Percentiles rank a stretch among this genome's conserved stretches.
Conservation (phyloP, 371 early-diverging fungal genomes). For the Lichtheimia ramosa region DNA sequence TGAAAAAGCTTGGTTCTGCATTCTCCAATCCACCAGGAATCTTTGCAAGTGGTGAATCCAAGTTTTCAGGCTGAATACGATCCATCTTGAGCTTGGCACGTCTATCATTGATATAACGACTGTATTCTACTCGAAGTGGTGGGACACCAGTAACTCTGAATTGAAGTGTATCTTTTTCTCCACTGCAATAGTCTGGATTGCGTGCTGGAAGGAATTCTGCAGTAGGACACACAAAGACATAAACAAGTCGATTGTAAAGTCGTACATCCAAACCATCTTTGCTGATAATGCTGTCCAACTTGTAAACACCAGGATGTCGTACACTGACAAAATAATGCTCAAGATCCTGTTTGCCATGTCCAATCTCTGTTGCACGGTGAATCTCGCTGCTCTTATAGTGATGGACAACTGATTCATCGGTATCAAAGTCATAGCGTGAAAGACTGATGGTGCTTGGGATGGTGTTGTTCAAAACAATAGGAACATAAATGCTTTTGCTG, state of each 20-base stretch:
- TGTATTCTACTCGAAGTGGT: slow-evolving; percentile 40
- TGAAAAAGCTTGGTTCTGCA: slow-evolving; percentile 28
- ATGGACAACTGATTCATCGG: slow-evolving; percentile 11
- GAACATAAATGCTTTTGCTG: slow-evolving; percentile 40
- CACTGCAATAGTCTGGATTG: slow-evolving; percentile 31
- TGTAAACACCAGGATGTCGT: slow-evolving; percentile 39
- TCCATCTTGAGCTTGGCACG: slow-evolving; percentile 25
- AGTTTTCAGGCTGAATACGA: slow-evolving; percentile 42
- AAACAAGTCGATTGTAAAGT: slow-evolving; percentile 27
- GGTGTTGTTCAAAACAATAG: slow-evolving; percentile 49
- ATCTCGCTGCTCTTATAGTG: slow-evolving; percentile 31
- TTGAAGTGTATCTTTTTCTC: slow-evolving; percentile 30
- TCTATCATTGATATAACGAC: slow-evolving; percentile 10
- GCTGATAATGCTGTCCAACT: slow-evolving; percentile 33
- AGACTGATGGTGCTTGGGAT: slow-evolving; percentile 38
- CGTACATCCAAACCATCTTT: slow-evolving; percentile 41
- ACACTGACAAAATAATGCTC: slow-evolving; percentile 41
- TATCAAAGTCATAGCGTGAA: slow-evolving; percentile 45
- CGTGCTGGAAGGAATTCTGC: slow-evolving; percentile 26
- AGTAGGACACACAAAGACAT: slow-evolving; percentile 45
- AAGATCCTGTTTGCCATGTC: slow-evolving; percentile 32
- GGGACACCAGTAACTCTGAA: slow-evolving; percentile 42
- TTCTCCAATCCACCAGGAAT: slow-evolving; percentile 16
- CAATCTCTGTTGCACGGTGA: slow-evolving; percentile 41
- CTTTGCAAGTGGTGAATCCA: slow-evolving; percentile 31